Base-by-base conservation (phyloP, 129 eudicot genomes). In the Ambrosia trifida region DNA sequence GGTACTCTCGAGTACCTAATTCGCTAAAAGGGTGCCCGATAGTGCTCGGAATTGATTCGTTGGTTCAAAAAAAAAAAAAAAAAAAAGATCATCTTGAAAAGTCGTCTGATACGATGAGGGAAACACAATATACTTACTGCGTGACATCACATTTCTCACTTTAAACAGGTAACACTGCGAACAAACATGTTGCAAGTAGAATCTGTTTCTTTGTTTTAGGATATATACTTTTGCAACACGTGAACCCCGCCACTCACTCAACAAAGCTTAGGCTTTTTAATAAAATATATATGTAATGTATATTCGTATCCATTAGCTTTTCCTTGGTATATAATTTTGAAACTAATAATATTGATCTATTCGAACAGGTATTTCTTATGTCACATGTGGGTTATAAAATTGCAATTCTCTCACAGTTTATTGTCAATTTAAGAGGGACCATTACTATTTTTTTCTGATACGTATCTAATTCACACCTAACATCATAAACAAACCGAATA, bases 381-480 rank as follows among this genome's bases (percentile, higher is more conserved):
- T 53, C 33, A 53, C 60, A 20, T 53, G 60, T 11, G 38, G 4
- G 8, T 57, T 57, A 16, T 57, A 57, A 57, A 11, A 57, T 57
- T 24, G 17, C 5, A 24, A 12, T 28, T 30, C 11, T 53, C 32
- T 20, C 57, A 57, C 36, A 28, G 12, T 57, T 24, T 57, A 57
- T 24, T 57, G 28, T 30, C 36, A 30, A 4, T 57, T 28, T 57
- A 0, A 28, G 7, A 57, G 36, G 57, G 72, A 46, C 14, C 30
- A 68, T 46, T 47, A 47, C 33, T 47, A 68, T 17, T n/a, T 47
- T 68, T 46, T 47, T 68, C n/a, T 30, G 54, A 4, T 67, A 47
- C 30, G n/a, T 30, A 58, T 53, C 72, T 68, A 68, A 68, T 46
- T 47, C 14, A 11, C 72, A 47, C 72, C 72, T 13, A 67, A 67